Evolutionary conservation across 202 grass and related monocot species (phyloP).

Genomic region (Zizania palustris): DNA sequence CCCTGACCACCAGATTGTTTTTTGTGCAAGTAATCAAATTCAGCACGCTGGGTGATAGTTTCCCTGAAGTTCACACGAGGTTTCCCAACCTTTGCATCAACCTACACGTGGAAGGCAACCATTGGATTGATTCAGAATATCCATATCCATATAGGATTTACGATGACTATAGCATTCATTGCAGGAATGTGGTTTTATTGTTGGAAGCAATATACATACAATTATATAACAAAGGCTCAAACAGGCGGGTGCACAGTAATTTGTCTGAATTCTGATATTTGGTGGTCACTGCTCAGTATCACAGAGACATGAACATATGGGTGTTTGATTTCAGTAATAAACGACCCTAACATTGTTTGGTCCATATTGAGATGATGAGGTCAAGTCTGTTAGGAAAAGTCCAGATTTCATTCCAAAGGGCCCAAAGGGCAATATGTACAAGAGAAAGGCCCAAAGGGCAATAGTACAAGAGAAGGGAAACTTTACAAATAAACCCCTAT

Average conservation of each 20-base stretch:
- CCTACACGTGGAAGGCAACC: constrained; percentile 43
- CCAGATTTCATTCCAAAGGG: too few species aligned
- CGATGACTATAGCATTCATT: constrained; percentile 5
- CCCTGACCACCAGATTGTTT: constrained; percentile 98
- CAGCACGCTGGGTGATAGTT: constrained; percentile 81
- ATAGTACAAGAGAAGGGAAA: too few species aligned
- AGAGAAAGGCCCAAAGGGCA: too few species aligned
- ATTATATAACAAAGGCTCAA: constrained; percentile 30
- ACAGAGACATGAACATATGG: background rate
- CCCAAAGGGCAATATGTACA: too few species aligned
- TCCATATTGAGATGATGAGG: too few species aligned
- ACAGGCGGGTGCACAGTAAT: background rate
- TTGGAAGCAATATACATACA: constrained; percentile 18
- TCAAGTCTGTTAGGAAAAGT: too few species aligned
- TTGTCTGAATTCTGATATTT: constrained; percentile 24
- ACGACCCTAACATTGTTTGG: background rate
- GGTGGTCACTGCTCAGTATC: constrained; percentile 2
- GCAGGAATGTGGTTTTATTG: background rate
- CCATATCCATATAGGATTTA: background rate
- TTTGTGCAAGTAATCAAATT: constrained; percentile 99
- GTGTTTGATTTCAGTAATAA: background rate
- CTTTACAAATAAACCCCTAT: too few species aligned
- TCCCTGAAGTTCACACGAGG: constrained; percentile 96
- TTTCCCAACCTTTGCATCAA: constrained; percentile 92
- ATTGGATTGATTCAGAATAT: constrained; percentile 26